These are phyloP conservation scores for Avena sativa DNA, from an alignment of 176 grass and related monocot genomes.

Conservation along the genomic window DNA sequence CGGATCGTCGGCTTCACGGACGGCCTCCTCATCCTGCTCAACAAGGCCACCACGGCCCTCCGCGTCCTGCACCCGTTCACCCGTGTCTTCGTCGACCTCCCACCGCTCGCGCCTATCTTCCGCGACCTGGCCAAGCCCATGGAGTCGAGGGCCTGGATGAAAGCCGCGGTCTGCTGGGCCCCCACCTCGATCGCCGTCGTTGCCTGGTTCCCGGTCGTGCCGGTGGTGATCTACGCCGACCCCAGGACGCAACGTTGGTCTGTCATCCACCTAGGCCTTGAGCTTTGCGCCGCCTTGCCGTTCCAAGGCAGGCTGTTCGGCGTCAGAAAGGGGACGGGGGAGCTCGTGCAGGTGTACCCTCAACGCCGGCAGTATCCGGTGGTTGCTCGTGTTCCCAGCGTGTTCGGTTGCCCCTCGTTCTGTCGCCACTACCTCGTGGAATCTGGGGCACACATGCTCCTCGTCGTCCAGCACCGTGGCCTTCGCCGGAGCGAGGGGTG, in stretches of 20 bases:
- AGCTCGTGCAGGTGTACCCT: not conserved
- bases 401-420: not conserved
- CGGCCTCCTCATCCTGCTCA: constrained; percentile 17
- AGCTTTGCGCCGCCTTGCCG: not conserved
- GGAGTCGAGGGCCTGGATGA: not conserved
- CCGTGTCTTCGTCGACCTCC: not conserved
- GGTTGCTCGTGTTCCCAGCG: not conserved
- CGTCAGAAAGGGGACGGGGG: not conserved
- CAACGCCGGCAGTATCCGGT: not conserved
- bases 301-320: not conserved
- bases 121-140: not conserved
- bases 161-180: not conserved
- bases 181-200: not conserved
- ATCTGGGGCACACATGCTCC: not conserved
- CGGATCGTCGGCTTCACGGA: constrained; percentile 2
- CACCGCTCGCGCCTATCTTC: not conserved
- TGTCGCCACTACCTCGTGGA: constrained; percentile 20
- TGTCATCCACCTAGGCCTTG: not conserved
- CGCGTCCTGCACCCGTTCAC: not conserved
- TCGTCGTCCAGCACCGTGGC: not conserved
- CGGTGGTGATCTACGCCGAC: not conserved
- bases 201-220: not conserved
- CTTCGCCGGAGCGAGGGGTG: no score
- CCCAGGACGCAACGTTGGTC: not conserved
- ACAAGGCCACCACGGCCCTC: not conserved